Evolutionary conservation across 345 rosid species (phyloP).

Genomic region (Noccaea caerulescens): DNA sequence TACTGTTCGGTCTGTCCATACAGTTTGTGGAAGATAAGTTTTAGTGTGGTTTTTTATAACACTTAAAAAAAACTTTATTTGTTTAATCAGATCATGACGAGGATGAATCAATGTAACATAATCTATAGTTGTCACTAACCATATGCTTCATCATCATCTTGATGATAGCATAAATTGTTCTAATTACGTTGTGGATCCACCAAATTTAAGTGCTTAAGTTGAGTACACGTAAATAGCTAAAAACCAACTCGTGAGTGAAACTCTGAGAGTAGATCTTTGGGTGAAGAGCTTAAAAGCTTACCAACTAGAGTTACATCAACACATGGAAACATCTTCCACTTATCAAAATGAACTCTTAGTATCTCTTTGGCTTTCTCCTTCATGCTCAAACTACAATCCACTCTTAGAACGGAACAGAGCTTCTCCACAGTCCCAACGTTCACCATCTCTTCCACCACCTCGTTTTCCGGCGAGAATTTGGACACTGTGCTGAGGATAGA

Average conservation of each 20-base stretch:
- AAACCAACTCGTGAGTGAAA: conserved; percentile 22
- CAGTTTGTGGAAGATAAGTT: conserved; percentile 37
- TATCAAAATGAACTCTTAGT: conserved; percentile 55
- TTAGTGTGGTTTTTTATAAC: conserved; percentile 29
- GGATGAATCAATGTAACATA: background rate
- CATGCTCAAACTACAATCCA: conserved; percentile 49
- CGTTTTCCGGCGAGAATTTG: conserved; percentile 55
- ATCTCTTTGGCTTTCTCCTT: conserved; percentile 60
- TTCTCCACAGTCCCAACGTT: conserved; percentile 58
- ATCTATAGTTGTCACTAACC: background rate
- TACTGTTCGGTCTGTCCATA: conserved; percentile 29
- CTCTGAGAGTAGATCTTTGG: conserved; percentile 26
- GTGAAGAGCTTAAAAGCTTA: conserved; percentile 34
- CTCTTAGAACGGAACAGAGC: conserved; percentile 59
- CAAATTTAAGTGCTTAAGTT: background rate
- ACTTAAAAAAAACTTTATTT: conserved; percentile 7
- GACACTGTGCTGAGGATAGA: conserved; percentile 53
- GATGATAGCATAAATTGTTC: background rate
- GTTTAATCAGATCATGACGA: background rate
- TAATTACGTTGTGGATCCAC: background rate
- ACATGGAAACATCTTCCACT: conserved; percentile 71
- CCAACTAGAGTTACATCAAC: conserved; percentile 42
- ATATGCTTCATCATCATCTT: background rate
- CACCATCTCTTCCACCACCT: conserved; percentile 65
- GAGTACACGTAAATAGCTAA: background rate